phyloP scores from a whole-genome alignment of 805 yeast species.

The Yamadazyma philogaea region DNA sequence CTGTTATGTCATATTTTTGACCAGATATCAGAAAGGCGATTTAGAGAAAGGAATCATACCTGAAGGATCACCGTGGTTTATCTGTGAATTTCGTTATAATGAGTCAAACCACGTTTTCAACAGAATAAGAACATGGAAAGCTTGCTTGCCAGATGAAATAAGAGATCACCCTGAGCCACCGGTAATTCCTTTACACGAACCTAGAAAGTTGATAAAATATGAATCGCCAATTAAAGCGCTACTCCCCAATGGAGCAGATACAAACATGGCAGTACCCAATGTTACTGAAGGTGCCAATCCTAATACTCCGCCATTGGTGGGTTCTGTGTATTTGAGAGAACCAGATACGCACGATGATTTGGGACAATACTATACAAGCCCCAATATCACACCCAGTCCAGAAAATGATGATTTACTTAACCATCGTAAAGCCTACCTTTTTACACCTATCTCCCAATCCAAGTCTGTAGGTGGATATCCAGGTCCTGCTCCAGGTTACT shows the following conservation, averaged over 20 bases:
- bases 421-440: slow-evolving; percentile 39
- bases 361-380: slow-evolving; percentile 58
- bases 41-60: slow-evolving; percentile 64
- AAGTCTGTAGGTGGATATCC: slow-evolving; percentile 19
- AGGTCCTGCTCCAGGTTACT: slow-evolving; percentile 2
- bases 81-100: slow-evolving; percentile 93
- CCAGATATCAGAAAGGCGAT: slow-evolving; percentile 92
- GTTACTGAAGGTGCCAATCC: slow-evolving; percentile 78
- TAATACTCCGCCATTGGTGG: slow-evolving; percentile 87
- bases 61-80: slow-evolving; percentile 78
- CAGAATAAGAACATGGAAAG: slow-evolving; percentile 97
- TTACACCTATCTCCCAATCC: slow-evolving; percentile 44
- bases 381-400: slow-evolving; percentile 36
- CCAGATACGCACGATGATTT: slow-evolving; percentile 77
- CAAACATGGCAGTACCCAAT: slow-evolving; percentile 73
- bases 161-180: slow-evolving; percentile 78
- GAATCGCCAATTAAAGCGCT: slow-evolving; percentile 83
- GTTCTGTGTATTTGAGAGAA: slow-evolving; percentile 81
- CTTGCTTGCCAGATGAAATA: slow-evolving; percentile 95
- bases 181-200: slow-evolving; percentile 62
- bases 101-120: slow-evolving; percentile 88
- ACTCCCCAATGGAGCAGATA: slow-evolving; percentile 70
- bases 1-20: slow-evolving; percentile 91
- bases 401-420: slow-evolving; percentile 36
- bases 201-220: slow-evolving; percentile 66